Percentiles rank a stretch among this genome's conserved stretches.
Evolutionary conservation across 2,329 filamentous ascomycete species (phyloP).

Genomic region (Gaeumannomyces tritici): DNA sequence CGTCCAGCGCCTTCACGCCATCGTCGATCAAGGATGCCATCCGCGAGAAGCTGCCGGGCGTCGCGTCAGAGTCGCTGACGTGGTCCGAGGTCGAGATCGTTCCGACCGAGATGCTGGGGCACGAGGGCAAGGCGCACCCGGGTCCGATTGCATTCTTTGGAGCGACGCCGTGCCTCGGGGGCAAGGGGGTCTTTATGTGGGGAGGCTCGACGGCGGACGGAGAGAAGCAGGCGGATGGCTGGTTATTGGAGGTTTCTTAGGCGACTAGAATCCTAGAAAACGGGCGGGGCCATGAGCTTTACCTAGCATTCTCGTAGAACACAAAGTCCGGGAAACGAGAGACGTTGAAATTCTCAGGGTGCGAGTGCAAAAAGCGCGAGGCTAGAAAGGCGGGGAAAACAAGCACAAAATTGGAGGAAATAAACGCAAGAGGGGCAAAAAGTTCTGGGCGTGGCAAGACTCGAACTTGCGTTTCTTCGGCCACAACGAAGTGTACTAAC

Average conservation of each 20-base stretch:
- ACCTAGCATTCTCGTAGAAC: too few species aligned
- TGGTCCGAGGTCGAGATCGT: conserved; percentile 41
- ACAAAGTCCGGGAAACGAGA: too few species aligned
- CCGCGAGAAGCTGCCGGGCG: conserved; percentile 28
- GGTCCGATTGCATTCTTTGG: conserved; percentile 28
- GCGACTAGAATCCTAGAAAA: neutral
- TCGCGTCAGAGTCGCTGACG: conserved; percentile 33
- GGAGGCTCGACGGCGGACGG: conserved; percentile 37
- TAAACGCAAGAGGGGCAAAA: neutral
- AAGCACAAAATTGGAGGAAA: neutral
- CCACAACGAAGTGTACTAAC: conserved; percentile 5
- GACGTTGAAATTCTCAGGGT: too few species aligned
- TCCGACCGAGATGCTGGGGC: conserved; percentile 27
- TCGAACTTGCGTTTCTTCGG: conserved; percentile 4
- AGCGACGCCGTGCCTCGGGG: conserved; percentile 31
- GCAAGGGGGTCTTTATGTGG: conserved; percentile 39
- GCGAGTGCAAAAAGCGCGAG: too few species aligned
- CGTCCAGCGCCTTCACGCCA: conserved; percentile 31
- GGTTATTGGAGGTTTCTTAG: conserved; percentile 20
- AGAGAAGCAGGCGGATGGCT: conserved; percentile 27
- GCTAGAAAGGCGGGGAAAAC: too few species aligned
- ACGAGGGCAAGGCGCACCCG: conserved; percentile 30
- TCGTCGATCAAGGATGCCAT: conserved; percentile 41
- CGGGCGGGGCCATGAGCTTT: too few species aligned
- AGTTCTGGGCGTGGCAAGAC: conserved; percentile 5